phyloP scores from a whole-genome alignment of 208 protist species.

The Leishmania mexicana region DNA sequence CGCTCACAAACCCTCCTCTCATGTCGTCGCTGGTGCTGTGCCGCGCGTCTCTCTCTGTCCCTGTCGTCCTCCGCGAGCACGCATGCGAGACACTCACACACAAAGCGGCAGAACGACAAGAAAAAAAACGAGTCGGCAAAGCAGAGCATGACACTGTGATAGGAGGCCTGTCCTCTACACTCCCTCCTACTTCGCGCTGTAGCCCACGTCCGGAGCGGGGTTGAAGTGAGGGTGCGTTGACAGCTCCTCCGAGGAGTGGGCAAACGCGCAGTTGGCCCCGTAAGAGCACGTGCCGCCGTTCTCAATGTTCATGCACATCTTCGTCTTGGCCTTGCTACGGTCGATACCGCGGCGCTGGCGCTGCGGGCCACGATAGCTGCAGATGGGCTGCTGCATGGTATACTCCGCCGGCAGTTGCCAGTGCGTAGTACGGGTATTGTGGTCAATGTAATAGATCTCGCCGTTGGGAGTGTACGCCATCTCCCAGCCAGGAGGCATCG shows the following conservation, averaged over 20 bases:
- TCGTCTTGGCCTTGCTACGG: constrained; percentile 85
- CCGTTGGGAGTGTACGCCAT: constrained; percentile 65
- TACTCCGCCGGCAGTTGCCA: constrained; percentile 67
- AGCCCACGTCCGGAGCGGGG: background rate
- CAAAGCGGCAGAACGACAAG: background rate
- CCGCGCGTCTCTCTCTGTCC: background rate
- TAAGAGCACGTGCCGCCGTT: constrained; percentile 85
- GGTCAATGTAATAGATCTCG: constrained; percentile 88
- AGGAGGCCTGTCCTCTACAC: background rate
- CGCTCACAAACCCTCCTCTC: background rate
- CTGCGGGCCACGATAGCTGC: constrained; percentile 39
- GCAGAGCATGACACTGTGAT: background rate
- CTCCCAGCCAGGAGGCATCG: constrained; percentile 85
- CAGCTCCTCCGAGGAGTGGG: constrained; percentile 83
- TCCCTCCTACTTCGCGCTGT: background rate
- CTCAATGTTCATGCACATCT: constrained; percentile 94
- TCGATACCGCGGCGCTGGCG: constrained; percentile 79
- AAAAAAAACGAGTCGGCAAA: background rate
- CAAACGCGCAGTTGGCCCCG: constrained; percentile 87
- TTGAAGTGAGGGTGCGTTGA: constrained; percentile 49
- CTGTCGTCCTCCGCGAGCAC: background rate
- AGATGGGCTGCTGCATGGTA: constrained; percentile 31
- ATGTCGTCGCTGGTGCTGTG: background rate
- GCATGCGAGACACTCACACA: background rate
- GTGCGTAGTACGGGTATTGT: constrained; percentile 88